Percentiles rank a stretch among this genome's conserved stretches.
These are phyloP conservation scores for Geotrichum citri-aurantii DNA, from an alignment of 1,139 yeast genomes.

Conservation along the genomic window DNA sequence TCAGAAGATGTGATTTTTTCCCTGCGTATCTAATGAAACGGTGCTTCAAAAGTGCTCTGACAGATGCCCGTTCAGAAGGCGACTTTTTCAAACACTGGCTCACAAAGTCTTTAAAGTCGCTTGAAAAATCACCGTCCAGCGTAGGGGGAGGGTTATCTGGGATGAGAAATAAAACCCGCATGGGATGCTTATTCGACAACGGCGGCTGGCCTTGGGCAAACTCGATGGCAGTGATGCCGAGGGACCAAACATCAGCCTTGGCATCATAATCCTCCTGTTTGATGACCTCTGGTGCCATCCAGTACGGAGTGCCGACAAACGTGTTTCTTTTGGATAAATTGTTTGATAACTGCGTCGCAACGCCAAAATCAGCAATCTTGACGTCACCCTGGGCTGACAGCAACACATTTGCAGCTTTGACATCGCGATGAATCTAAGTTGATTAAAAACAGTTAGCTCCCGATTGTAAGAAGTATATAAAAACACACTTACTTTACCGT, in stretches of 20 bases:
- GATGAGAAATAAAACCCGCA: conserved; percentile 65
- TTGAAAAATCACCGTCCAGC: conserved; percentile 42
- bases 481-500: conserved; percentile 46
- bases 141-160: conserved; percentile 50
- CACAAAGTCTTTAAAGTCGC: conserved; percentile 57
- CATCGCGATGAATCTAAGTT: conserved; percentile 64
- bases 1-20: conserved; percentile 32
- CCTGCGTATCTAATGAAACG: conserved; percentile 50
- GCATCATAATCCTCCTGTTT: conserved; percentile 80
- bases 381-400: conserved; percentile 63
- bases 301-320: conserved; percentile 96
- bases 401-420: conserved; percentile 78
- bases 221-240: conserved; percentile 87
- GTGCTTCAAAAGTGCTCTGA: conserved; percentile 54
- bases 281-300: conserved; percentile 99
- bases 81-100: conserved; percentile 57
- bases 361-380: conserved; percentile 94
- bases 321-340: conserved; percentile 76
- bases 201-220: conserved; percentile 84
- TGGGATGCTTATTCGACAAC: conserved; percentile 63
- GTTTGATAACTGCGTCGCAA: conserved; percentile 80
- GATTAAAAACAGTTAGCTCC: background rate
- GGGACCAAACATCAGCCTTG: conserved; percentile 92
- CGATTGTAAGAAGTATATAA: background rate
- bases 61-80: conserved; percentile 54